Conservation (phyloP, 306 rosid genomes). For the Acacia acuminata region DNA sequence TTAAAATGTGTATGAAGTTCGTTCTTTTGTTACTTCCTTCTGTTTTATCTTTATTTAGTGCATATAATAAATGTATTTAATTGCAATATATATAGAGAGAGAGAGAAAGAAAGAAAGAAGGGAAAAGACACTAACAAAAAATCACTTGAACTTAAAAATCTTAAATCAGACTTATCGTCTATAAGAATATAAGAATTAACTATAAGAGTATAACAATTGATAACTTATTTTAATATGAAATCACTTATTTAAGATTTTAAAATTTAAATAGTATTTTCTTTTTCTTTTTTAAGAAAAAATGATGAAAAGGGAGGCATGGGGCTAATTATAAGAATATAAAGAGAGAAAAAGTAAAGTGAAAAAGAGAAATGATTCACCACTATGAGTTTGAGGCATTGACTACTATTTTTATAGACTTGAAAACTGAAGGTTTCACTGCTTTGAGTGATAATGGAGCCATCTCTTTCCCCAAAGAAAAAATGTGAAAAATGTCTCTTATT, state of each 20-base stretch:
- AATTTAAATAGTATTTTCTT: no score
- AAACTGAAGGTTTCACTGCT: conserved; percentile 14
- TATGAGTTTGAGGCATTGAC: conserved; percentile 27
- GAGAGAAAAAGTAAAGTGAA: not conserved
- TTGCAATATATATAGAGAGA: no score
- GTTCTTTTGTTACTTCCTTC: not conserved
- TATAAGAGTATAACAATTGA: no score
- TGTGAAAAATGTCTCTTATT: not conserved
- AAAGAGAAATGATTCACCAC: conserved; percentile 11
- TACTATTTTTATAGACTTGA: conserved; percentile 21
- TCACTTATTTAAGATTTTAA: no score
- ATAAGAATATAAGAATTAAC: no score
- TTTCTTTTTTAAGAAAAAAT: not conserved
- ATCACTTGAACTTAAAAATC: no score
- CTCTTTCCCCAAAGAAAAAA: not conserved
- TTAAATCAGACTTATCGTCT: no score
- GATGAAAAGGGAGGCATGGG: not conserved
- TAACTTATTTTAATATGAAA: no score
- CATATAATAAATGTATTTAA: not conserved
- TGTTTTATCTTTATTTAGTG: not conserved
- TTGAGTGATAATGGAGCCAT: conserved; percentile 27
- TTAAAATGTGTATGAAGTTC: not conserved
- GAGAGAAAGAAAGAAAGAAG: no score
- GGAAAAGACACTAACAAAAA: no score
- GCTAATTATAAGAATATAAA: not conserved